Conservation (phyloP, 2,329 filamentous ascomycete species). For the Claviceps pazoutovae region DNA sequence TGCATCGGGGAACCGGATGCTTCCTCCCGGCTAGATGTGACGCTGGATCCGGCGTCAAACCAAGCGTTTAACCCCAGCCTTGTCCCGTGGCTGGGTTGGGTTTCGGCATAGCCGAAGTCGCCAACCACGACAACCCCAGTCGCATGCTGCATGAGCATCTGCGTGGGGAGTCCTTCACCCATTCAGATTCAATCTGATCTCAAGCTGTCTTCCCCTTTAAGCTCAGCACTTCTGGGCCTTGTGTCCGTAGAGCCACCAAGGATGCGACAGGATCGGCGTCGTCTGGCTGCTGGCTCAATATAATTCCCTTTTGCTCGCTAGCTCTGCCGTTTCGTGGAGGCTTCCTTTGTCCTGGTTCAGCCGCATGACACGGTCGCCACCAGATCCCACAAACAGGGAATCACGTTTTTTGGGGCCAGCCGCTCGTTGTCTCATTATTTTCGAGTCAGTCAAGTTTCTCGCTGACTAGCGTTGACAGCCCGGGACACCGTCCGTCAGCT, state of each 20-base stretch:
- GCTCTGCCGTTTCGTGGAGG: not conserved
- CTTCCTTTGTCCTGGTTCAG: not conserved
- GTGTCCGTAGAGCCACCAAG: not conserved
- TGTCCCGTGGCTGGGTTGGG: no score
- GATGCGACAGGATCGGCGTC: not conserved
- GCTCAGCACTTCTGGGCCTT: not conserved
- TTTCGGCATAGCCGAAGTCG: slow-evolving; percentile 4
- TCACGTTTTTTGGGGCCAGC: not conserved
- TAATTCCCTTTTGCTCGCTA: not conserved
- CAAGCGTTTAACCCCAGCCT: no score
- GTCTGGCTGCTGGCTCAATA: no score
- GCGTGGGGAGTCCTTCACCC: not conserved
- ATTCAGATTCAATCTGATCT: not conserved
- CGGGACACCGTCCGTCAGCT: not conserved
- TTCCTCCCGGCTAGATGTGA: not conserved
- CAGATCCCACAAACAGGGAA: not conserved
- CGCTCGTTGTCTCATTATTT: not conserved
- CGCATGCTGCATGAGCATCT: slow-evolving; percentile 1
- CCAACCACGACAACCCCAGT: slow-evolving; percentile 2
- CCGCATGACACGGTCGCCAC: not conserved
- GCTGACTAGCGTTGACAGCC: not conserved
- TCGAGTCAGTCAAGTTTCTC: not conserved
- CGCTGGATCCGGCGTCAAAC: not conserved
- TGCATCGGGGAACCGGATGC: no score
- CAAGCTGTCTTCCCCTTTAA: not conserved